Conservation (phyloP, 2,329 filamentous ascomycete genomes). For the Ophiostoma australiae region DNA sequence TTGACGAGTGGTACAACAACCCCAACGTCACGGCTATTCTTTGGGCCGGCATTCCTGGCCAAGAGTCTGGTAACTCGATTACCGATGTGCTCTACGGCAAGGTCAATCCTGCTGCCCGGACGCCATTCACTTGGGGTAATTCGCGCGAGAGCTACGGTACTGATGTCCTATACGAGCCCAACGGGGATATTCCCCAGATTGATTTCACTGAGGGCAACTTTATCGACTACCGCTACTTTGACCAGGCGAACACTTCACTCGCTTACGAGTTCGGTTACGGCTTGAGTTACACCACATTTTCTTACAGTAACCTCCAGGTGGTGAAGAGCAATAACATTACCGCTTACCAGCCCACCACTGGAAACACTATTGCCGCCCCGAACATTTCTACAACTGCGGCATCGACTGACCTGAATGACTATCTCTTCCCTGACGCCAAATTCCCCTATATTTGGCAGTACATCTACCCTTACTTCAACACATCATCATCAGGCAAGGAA, state of each 20-base stretch:
- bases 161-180: constrained; percentile 61
- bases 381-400: constrained; percentile 55
- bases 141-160: constrained; percentile 63
- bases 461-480: constrained; percentile 71
- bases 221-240: constrained; percentile 76
- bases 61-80: constrained; percentile 76
- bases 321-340: constrained; percentile 42
- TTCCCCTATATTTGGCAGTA: constrained; percentile 50
- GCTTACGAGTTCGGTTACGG: constrained; percentile 80
- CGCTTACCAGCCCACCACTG: constrained; percentile 54
- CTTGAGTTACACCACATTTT: constrained; percentile 73
- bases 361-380: constrained; percentile 59
- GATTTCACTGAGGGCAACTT: constrained; percentile 74
- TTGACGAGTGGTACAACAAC: constrained; percentile 69
- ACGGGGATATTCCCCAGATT: constrained; percentile 59
- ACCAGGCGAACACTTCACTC: constrained; percentile 59
- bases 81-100: constrained; percentile 78
- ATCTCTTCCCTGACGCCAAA: constrained; percentile 58
- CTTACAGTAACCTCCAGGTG: constrained; percentile 64
- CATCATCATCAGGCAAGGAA: constrained; percentile 48
- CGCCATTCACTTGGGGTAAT: constrained; percentile 74
- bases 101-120: constrained; percentile 69
- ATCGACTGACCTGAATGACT: constrained; percentile 59
- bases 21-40: constrained; percentile 79
- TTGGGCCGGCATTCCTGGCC: constrained; percentile 75